A percentile compares a stretch with the other conserved stretches of the same genome.
Evolutionary conservation across 2,329 filamentous ascomycete genomes (phyloP).

Genomic region (Fusarium citri): DNA sequence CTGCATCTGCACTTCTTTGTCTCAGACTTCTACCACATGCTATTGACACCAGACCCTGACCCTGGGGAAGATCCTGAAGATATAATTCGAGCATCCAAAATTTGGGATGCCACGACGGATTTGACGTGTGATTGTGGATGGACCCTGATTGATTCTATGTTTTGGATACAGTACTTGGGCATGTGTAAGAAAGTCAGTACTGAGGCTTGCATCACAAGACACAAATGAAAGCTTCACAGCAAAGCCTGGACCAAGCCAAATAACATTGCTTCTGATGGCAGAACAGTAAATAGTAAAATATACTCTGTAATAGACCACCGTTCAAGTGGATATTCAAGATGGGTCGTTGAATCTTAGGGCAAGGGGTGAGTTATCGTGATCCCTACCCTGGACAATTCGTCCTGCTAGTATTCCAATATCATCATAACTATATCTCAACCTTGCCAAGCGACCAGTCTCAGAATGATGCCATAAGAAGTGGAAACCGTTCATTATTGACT

Average conservation of each 20-base stretch:
- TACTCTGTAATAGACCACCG: not conserved
- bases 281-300: not conserved
- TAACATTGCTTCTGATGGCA: not conserved
- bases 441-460: not conserved
- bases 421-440: not conserved
- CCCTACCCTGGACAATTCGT: not conserved
- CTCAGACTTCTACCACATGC: constrained; percentile 39
- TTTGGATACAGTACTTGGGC: not conserved
- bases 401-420: not conserved
- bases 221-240: not conserved
- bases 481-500: constrained; percentile 30
- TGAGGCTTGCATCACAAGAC: constrained; percentile 9
- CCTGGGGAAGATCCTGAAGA: constrained; percentile 9
- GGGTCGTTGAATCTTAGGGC: not conserved
- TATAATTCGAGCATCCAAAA: not conserved
- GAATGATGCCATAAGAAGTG: constrained; percentile 7
- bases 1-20: constrained; percentile 20
- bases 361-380: not conserved
- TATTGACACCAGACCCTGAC: constrained; percentile 36
- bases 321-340: not conserved
- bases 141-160: constrained; percentile 32
- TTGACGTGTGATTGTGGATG: constrained; percentile 34
- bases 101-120: constrained; percentile 3
- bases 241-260: not conserved
- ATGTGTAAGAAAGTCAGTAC: not conserved